phyloP scores from a whole-genome alignment of 805 yeast genomes.

The Starmerella apis region DNA sequence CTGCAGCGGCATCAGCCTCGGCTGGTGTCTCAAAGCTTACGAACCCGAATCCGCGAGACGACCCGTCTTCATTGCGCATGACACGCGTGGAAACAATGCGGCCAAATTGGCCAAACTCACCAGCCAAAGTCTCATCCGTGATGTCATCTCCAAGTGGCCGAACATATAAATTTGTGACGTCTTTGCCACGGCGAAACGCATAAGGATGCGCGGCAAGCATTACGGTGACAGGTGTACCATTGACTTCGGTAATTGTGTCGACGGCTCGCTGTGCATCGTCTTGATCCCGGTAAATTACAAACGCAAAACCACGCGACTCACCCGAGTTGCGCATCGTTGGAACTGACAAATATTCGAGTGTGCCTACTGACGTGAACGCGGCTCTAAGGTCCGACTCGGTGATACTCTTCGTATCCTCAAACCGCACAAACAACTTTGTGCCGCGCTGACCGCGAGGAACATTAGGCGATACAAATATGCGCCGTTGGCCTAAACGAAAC shows the following conservation, averaged over 20 bases:
- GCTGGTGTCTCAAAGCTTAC: constrained; percentile 59
- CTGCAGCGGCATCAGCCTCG: constrained; percentile 60
- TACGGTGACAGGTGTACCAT: constrained; percentile 33
- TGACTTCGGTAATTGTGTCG: constrained; percentile 39
- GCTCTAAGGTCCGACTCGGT: constrained; percentile 35
- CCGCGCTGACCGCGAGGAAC: constrained; percentile 41
- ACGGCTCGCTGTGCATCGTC: constrained; percentile 40
- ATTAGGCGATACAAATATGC: constrained; percentile 48
- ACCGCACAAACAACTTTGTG: constrained; percentile 42
- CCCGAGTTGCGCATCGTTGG: constrained; percentile 36
- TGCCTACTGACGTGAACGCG: constrained; percentile 40
- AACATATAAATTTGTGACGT: constrained; percentile 50
- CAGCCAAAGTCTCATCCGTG: constrained; percentile 43
- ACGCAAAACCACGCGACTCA: constrained; percentile 45
- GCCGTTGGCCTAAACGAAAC: constrained; percentile 28
- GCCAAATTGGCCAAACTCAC: constrained; percentile 41
- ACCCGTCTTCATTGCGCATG: constrained; percentile 41
- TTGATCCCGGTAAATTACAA: constrained; percentile 40
- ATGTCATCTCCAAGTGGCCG: constrained; percentile 49
- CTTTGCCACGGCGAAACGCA: constrained; percentile 8
- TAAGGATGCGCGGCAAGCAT: constrained; percentile 37
- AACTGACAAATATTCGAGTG: constrained; percentile 43
- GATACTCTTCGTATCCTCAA: constrained; percentile 37
- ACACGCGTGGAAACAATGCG: constrained; percentile 45
- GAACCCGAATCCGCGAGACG: constrained; percentile 72